A percentile compares a stretch with the other conserved stretches of the same genome.
phyloP scores from a whole-genome alignment of 768 basidiomycete genomes.

The Trametes elegans region DNA sequence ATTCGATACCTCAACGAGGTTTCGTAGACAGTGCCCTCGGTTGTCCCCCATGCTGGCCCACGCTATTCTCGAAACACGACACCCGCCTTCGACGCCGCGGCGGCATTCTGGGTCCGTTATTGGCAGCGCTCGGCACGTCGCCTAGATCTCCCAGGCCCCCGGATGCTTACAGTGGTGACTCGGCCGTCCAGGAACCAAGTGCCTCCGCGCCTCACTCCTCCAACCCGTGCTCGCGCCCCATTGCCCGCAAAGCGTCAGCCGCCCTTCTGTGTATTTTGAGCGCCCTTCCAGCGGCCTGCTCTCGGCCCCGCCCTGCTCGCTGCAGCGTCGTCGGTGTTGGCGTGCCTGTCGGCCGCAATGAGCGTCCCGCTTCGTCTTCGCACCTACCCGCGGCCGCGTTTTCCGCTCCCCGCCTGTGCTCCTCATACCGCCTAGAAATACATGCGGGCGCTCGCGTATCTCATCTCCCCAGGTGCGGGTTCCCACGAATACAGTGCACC shows the following conservation, averaged over 20 bases:
- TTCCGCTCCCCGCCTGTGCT: not conserved
- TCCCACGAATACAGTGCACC: slow-evolving; percentile 2
- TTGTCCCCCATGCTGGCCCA: not conserved
- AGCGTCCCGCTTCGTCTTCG: not conserved
- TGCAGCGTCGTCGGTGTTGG: not conserved
- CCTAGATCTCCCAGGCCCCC: slow-evolving; percentile 4
- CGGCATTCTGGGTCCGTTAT: slow-evolving; percentile 1
- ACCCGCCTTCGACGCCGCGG: not conserved
- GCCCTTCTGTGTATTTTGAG: not conserved
- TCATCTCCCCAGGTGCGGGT: not conserved
- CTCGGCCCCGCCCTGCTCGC: not conserved
- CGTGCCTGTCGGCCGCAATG: not conserved
- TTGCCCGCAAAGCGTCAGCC: not conserved
- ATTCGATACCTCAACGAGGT: slow-evolving; percentile 11
- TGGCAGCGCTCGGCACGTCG: slow-evolving; percentile 10
- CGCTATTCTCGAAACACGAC: slow-evolving; percentile 16
- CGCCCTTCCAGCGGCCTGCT: not conserved
- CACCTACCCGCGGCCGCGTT: not conserved
- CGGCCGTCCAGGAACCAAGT: slow-evolving; percentile 10
- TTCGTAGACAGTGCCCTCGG: slow-evolving; percentile 8
- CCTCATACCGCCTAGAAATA: not conserved
- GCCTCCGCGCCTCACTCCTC: slow-evolving; percentile 8
- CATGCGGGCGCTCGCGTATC: not conserved
- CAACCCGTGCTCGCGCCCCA: slow-evolving; percentile 3
- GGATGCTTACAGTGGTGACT: slow-evolving; percentile 9